Conservation (phyloP, 345 rosid genomes). For the Eucalyptus erythrocorys region DNA sequence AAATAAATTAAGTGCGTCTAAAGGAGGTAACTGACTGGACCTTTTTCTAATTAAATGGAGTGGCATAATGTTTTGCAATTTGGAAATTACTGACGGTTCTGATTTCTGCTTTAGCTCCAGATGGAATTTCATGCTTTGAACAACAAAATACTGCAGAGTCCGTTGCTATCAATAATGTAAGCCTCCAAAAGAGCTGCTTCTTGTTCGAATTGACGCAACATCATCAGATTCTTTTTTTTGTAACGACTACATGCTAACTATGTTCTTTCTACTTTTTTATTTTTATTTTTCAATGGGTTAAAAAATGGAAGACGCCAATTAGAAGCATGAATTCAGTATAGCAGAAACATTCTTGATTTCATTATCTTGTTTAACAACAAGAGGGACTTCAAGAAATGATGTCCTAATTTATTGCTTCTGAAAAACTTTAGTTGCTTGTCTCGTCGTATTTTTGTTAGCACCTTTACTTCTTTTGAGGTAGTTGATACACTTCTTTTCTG, state of each 20-base stretch:
- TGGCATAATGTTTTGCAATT: not conserved
- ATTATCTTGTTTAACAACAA: not conserved
- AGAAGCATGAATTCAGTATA: not conserved
- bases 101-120: slow-evolving; percentile 21
- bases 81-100: not conserved
- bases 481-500: not conserved
- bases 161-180: slow-evolving; percentile 33
- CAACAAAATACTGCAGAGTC: slow-evolving; percentile 17
- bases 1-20: slow-evolving; percentile 11
- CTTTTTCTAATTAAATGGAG: not conserved
- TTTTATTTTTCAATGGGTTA: not conserved
- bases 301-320: not conserved
- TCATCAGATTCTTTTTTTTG: not conserved
- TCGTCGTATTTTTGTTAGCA: not conserved
- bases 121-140: slow-evolving; percentile 20
- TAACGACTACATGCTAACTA: not conserved
- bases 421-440: not conserved
- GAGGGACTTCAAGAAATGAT: not conserved
- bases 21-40: slow-evolving; percentile 28
- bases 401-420: not conserved
- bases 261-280: too few relatives aligned
- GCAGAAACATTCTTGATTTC: not conserved
- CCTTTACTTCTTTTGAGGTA: not conserved
- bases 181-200: slow-evolving; percentile 1
- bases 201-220: not conserved